Percentiles rank a stretch among this genome's conserved stretches.
phyloP scores from a whole-genome alignment of 805 yeast genomes.

The Debaryomyces tyrocola region DNA sequence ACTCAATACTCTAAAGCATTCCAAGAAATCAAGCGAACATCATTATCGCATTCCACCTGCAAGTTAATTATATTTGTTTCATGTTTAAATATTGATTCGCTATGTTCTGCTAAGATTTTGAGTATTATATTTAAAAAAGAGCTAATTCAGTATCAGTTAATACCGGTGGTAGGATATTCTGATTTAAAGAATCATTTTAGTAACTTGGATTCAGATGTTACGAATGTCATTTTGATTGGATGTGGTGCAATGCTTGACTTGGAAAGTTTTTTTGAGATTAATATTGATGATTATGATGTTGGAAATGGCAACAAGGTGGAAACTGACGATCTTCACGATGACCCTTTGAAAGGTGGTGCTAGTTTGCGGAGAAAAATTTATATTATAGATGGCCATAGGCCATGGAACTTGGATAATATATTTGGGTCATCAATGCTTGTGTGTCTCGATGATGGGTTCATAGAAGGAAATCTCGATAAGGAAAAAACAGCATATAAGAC shows the following conservation, averaged over 20 bases:
- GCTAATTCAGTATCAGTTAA: constrained; percentile 80
- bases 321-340: constrained; percentile 20
- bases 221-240: constrained; percentile 78
- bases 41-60: constrained; percentile 90
- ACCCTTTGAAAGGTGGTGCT: constrained; percentile 1
- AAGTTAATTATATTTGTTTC: constrained; percentile 85
- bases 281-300: constrained; percentile 50
- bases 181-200: constrained; percentile 67
- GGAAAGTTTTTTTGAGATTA: constrained; percentile 68
- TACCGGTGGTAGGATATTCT: constrained; percentile 90
- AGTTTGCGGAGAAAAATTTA: constrained; percentile 59
- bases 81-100: constrained; percentile 85
- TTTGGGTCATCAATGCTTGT: constrained; percentile 77
- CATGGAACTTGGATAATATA: constrained; percentile 93
- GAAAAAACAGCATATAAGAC: constrained; percentile 65
- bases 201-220: constrained; percentile 69
- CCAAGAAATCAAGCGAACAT: constrained; percentile 63
- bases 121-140: constrained; percentile 72
- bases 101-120: constrained; percentile 83
- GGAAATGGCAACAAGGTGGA: constrained; percentile 18
- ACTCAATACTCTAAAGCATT: constrained; percentile 67
- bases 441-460: constrained; percentile 85
- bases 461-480: constrained; percentile 54
- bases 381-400: constrained; percentile 88
- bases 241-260: constrained; percentile 93